Percentiles rank a stretch among this genome's conserved stretches.
Evolutionary conservation across 2,329 filamentous ascomycete species (phyloP).

Genomic region (Neonectria magnoliae): DNA sequence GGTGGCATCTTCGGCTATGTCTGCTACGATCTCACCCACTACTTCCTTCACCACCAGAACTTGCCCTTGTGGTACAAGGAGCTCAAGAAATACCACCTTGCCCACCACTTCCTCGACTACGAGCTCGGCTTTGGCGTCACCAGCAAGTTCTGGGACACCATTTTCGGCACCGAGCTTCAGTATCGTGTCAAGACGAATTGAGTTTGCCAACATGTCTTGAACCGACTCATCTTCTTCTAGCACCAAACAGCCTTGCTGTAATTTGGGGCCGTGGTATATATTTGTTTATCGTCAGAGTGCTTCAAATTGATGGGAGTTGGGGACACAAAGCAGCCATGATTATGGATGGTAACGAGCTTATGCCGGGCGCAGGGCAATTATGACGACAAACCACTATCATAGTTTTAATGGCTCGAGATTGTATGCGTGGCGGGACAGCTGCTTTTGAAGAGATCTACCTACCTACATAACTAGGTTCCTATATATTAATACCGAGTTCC

Average conservation of each 20-base stretch:
- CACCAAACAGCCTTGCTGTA: slow-evolving; percentile 3
- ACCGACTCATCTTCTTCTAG: slow-evolving; percentile 3
- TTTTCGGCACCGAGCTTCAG: slow-evolving; percentile 88
- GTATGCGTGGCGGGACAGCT: slow-evolving; percentile 31
- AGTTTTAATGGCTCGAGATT: slow-evolving; percentile 41
- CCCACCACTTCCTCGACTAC: slow-evolving; percentile 98
- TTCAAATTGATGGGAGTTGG: slow-evolving; percentile 33
- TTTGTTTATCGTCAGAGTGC: slow-evolving; percentile 21
- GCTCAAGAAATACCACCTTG: slow-evolving; percentile 96
- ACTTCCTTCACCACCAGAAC: slow-evolving; percentile 96
- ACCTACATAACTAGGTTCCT: not conserved
- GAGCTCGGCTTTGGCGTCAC: slow-evolving; percentile 98
- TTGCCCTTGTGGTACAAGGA: slow-evolving; percentile 89
- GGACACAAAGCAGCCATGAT: slow-evolving; percentile 38
- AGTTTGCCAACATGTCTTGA: slow-evolving; percentile 11
- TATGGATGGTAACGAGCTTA: slow-evolving; percentile 42
- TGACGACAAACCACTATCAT: slow-evolving; percentile 35
- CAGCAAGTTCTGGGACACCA: slow-evolving; percentile 91
- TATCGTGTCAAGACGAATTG: slow-evolving; percentile 47
- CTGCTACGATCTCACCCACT: slow-evolving; percentile 97
- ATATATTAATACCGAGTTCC: slow-evolving; percentile 33
- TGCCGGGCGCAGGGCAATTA: slow-evolving; percentile 38
- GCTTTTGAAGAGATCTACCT: slow-evolving; percentile 30
- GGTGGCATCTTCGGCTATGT: slow-evolving; percentile 96
- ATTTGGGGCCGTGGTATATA: slow-evolving; percentile 32